Percentiles rank a stretch among this genome's conserved stretches.
These are phyloP conservation scores for Fremontodendron californicum DNA, from an alignment of 345 rosid genomes.

Conservation along the genomic window DNA sequence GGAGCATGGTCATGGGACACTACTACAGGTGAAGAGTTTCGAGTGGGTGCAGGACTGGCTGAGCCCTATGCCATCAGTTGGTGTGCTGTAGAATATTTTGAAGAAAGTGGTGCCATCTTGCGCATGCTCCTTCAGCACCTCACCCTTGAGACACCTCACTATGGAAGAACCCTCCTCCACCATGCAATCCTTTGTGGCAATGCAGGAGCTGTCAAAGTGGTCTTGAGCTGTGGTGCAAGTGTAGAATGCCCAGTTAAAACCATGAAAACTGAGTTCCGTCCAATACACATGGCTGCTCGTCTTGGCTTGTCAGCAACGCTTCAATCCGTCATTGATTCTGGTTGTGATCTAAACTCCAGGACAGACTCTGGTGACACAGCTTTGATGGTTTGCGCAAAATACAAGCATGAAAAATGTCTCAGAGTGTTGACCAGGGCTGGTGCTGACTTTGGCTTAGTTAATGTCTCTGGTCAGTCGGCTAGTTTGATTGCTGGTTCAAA, in stretches of 20 bases:
- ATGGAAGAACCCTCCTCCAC: conserved; percentile 83
- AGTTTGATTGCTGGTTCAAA: conserved; percentile 48
- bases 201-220: conserved; percentile 61
- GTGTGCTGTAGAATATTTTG: conserved; percentile 93
- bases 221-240: conserved; percentile 56
- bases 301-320: conserved; percentile 48
- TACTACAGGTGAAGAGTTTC: conserved; percentile 77
- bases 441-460: conserved; percentile 77
- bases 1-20: conserved; percentile 99
- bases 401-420: conserved; percentile 59
- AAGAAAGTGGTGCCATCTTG: conserved; percentile 67
- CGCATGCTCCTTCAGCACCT: conserved; percentile 53
- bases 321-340: conserved; percentile 53
- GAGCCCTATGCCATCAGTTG: conserved; percentile 81
- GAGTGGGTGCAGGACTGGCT: conserved; percentile 94
- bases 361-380: conserved; percentile 74
- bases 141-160: conserved; percentile 44
- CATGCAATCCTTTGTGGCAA: conserved; percentile 86
- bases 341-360: conserved; percentile 67
- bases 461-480: conserved; percentile 45
- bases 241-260: conserved; percentile 53
- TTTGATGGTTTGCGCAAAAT: conserved; percentile 58
- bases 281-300: conserved; percentile 83
- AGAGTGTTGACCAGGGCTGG: conserved; percentile 62
- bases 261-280: conserved; percentile 46